phyloP scores from a whole-genome alignment of 2,329 filamentous ascomycete genomes.

The Colletotrichum noveboracense region DNA sequence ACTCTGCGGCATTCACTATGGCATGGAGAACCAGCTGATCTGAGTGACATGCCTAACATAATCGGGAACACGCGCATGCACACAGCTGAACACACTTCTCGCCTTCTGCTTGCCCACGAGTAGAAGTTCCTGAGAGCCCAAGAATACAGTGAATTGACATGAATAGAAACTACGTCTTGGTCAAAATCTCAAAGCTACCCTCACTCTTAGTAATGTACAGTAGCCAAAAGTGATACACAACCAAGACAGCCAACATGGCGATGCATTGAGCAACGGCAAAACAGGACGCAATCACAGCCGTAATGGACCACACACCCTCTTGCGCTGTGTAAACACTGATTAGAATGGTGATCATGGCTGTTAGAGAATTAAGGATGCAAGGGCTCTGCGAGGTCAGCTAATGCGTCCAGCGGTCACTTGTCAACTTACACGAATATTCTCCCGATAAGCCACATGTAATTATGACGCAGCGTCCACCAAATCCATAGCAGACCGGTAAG shows the following conservation, averaged over 20 bases:
- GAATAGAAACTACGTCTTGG: neutral
- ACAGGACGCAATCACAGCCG: conserved; percentile 28
- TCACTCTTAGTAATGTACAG: neutral
- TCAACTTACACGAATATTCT: conserved; percentile 45
- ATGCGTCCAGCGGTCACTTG: neutral
- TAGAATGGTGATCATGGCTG: conserved; percentile 54
- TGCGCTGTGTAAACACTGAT: conserved; percentile 55
- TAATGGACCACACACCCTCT: conserved; percentile 47
- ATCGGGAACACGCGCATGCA: neutral
- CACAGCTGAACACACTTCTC: too few species aligned
- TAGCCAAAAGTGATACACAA: neutral
- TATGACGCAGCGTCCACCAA: conserved; percentile 31
- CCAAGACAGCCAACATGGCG: neutral
- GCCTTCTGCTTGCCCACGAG: too few species aligned
- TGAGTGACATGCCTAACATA: neutral
- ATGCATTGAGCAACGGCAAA: neutral
- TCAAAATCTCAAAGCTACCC: neutral
- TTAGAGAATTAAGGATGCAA: conserved; percentile 49
- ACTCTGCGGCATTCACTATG: neutral
- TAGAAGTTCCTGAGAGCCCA: too few species aligned
- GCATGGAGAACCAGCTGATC: neutral
- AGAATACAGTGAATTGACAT: too few species aligned
- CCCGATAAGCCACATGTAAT: conserved; percentile 61
- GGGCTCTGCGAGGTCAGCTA: conserved; percentile 22
- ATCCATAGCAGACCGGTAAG: neutral